A percentile compares a stretch with the other conserved stretches of the same genome.
Conservation (phyloP, 1,139 yeast genomes). For the Trichomonascaceae sp. region DNA sequence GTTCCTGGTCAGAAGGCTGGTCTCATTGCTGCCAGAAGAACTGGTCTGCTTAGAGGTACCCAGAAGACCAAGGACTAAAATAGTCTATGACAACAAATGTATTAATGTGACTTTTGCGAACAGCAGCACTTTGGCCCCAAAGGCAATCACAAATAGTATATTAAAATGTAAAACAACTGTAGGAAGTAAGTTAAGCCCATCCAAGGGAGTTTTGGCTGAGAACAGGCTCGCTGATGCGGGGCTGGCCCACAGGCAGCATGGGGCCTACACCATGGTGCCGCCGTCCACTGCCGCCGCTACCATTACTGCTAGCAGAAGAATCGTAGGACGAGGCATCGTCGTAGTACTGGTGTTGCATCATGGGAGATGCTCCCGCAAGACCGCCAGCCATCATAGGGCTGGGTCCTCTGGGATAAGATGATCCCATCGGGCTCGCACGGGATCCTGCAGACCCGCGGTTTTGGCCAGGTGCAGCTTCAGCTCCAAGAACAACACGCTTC, state of each 20-base stretch:
- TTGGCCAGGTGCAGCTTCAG: slow-evolving; percentile 1
- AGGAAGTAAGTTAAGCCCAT: slow-evolving; percentile 22
- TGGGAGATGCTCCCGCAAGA: slow-evolving; percentile 3
- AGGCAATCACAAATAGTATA: no score
- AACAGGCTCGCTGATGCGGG: slow-evolving; percentile 27
- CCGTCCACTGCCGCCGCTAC: slow-evolving; percentile 9
- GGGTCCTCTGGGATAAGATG: slow-evolving; percentile 3
- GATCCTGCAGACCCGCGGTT: slow-evolving; percentile 3
- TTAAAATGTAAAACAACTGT: no score
- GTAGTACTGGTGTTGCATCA: slow-evolving; percentile 6
- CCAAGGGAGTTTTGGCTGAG: slow-evolving; percentile 30
- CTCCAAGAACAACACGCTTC: slow-evolving; percentile 6
- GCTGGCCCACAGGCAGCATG: slow-evolving; percentile 16
- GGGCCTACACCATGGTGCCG: slow-evolving; percentile 10
- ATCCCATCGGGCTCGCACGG: slow-evolving; percentile 4
- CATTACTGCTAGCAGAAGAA: slow-evolving; percentile 7
- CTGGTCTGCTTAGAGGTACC: slow-evolving; percentile 99
- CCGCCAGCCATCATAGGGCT: background rate
- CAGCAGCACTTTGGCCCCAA: no score
- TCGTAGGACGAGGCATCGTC: slow-evolving; percentile 10
- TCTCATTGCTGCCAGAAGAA: slow-evolving; percentile 99
- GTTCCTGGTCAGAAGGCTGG: slow-evolving; percentile 99
- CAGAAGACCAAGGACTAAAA: slow-evolving; percentile 82
- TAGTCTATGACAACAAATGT: background rate
- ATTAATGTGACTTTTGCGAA: background rate